Evolutionary conservation across 2,329 filamentous ascomycete genomes (phyloP).

Genomic region (Trichoderma simmonsii): DNA sequence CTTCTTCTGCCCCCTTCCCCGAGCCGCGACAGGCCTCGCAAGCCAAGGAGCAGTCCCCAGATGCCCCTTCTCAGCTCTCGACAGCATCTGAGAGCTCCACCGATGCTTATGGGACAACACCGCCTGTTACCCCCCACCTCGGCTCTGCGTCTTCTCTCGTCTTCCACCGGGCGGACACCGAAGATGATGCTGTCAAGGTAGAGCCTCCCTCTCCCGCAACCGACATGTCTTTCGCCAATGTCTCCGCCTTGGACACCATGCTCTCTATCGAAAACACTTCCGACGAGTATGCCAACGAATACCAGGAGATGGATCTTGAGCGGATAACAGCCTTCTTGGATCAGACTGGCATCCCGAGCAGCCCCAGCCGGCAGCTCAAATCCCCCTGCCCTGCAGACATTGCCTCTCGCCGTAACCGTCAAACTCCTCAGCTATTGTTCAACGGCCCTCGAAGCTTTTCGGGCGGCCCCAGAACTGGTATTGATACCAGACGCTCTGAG

Average conservation of each 20-base stretch:
- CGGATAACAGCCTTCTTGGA: constrained; percentile 21
- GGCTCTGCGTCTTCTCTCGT: neutral
- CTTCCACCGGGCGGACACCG: neutral
- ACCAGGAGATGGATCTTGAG: constrained; percentile 14
- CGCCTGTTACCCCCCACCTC: constrained; percentile 7
- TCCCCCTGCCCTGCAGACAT: constrained; percentile 53
- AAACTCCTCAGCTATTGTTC: constrained; percentile 45
- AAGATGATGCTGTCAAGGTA: constrained; percentile 14
- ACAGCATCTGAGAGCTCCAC: constrained; percentile 23
- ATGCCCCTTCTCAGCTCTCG: constrained; percentile 23
- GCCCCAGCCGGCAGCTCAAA: constrained; percentile 35
- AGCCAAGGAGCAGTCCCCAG: constrained; percentile 19
- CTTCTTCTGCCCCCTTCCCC: constrained; percentile 41
- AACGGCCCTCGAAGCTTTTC: constrained; percentile 44
- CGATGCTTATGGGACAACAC: constrained; percentile 27
- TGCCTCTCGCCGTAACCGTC: constrained; percentile 49
- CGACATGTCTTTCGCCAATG: constrained; percentile 15
- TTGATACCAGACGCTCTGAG: constrained; percentile 48
- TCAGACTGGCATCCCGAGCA: constrained; percentile 20
- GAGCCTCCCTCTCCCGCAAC: constrained; percentile 20
- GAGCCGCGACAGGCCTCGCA: constrained; percentile 24
- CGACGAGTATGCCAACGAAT: constrained; percentile 16
- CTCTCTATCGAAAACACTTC: constrained; percentile 18
- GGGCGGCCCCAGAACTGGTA: constrained; percentile 44
- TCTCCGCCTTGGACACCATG: neutral